These are phyloP conservation scores for Combretum micranthum DNA, from an alignment of 345 rosid species.

Conservation along the genomic window DNA sequence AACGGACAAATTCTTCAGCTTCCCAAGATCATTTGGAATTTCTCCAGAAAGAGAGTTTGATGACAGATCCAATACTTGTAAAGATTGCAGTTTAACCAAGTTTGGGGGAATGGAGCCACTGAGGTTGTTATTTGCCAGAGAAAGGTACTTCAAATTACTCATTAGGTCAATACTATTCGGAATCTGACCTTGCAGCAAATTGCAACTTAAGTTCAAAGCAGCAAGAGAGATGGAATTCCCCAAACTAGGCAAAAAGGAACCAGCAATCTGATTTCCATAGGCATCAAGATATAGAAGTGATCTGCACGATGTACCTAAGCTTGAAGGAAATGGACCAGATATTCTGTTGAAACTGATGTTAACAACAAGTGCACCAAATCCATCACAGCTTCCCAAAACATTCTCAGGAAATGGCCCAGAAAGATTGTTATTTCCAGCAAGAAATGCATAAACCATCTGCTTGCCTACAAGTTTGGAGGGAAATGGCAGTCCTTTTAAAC, in stretches of 20 bases:
- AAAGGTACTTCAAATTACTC: conserved; percentile 33
- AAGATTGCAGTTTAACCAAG: conserved; percentile 31
- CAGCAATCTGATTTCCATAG: conserved; percentile 43
- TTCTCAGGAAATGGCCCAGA: conserved; percentile 42
- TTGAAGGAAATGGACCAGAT: conserved; percentile 37
- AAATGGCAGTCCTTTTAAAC: conserved; percentile 40
- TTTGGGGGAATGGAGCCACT: conserved; percentile 43
- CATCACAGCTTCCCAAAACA: conserved; percentile 35
- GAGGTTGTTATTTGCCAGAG: conserved; percentile 49
- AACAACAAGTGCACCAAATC: conserved; percentile 28
- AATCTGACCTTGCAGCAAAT: conserved; percentile 39
- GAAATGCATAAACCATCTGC: conserved; percentile 43
- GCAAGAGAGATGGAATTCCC: conserved; percentile 37
- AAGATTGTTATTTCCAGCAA: conserved; percentile 50
- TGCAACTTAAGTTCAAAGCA: conserved; percentile 43
- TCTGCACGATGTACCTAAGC: conserved; percentile 36
- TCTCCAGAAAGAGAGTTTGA: conserved; percentile 49
- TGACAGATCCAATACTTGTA: conserved; percentile 50
- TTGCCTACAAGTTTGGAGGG: conserved; percentile 46
- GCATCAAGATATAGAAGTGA: conserved; percentile 44
- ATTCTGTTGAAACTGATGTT: conserved; percentile 50
- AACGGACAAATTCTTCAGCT: conserved; percentile 35
- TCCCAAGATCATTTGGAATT: conserved; percentile 38
- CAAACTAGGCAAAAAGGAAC: conserved; percentile 33
- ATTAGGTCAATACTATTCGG: conserved; percentile 30